Percentiles rank a stretch among this genome's conserved stretches.
Conservation (phyloP, 2,329 filamentous ascomycete genomes). For the Penicillium sp. region DNA sequence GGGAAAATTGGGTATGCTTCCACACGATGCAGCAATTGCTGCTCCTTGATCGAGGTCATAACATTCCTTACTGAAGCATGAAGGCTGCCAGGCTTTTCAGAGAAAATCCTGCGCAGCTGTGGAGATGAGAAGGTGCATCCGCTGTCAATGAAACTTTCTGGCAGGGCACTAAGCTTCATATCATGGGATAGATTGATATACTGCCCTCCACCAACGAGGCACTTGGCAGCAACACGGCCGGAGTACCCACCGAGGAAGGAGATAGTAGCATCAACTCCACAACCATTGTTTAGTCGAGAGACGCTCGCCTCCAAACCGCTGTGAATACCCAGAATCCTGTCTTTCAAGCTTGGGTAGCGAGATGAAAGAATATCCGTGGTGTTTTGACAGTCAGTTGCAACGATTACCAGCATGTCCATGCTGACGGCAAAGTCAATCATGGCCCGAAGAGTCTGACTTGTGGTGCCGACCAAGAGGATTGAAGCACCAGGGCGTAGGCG, state of each 20-base stretch:
- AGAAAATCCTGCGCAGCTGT: conserved; percentile 17
- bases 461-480: conserved; percentile 19
- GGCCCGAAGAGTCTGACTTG: conserved; percentile 20
- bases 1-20: conserved; percentile 19
- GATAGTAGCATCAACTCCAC: conserved; percentile 23
- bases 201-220: conserved; percentile 20
- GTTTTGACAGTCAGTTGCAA: conserved; percentile 19
- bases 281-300: conserved; percentile 22
- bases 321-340: conserved; percentile 18
- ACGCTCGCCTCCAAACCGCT: conserved; percentile 19
- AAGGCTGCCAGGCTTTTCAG: conserved; percentile 21
- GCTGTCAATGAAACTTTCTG: conserved; percentile 24
- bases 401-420: conserved; percentile 20
- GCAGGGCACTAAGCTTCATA: conserved; percentile 25
- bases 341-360: conserved; percentile 16
- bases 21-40: conserved; percentile 18
- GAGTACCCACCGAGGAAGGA: conserved; percentile 21
- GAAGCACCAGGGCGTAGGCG: conserved; percentile 18
- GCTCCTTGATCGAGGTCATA: conserved; percentile 22
- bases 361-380: conserved; percentile 12
- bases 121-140: conserved; percentile 26
- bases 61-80: conserved; percentile 20
- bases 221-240: conserved; percentile 20
- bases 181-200: conserved; percentile 25
- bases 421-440: conserved; percentile 24